Evolutionary conservation across 2,329 filamentous ascomycete species (phyloP), one percentile per base, ranked within the genome.

Genomic region (Delphinella strobiligena): DNA sequence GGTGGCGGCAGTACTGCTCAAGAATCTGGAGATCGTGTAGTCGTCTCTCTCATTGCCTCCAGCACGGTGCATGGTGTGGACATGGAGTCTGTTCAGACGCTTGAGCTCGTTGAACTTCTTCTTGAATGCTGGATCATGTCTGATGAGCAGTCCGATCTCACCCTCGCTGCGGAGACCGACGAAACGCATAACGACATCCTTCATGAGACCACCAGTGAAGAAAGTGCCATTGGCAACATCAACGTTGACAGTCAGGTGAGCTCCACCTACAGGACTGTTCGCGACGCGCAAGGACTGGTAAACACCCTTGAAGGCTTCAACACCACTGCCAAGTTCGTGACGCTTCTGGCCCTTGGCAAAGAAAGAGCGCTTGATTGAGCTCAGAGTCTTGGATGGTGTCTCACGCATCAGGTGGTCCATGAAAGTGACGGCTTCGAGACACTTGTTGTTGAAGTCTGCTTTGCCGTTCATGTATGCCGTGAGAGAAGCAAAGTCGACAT

Each of bases 141-240:
- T 19, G 16, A 32, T 34, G 12, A 37, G 31, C 10, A 18, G 32
- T 9, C 7, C 58, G 47, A 34, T 53, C 44, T 31, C 54, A 44
- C 38, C 63, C 57, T 30, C 51, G 1, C 24, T 10, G 16, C 31
- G 47, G 34, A 35, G 46, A 16, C 46, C 50, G 36, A 44, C 49
- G 31, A 58, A 47, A 42, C 60, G 54, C 1, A 58, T 44, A 32
- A 58, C 60, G 37, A 58, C 51, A 15, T 54, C 48, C 12, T 52
- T 49, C 11, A 68, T 44, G 31, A 61, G 56, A 19, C 59, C 55
- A 2, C 59, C 44, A 29, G 66, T 70, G 81, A 84, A 96, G 63
- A 98, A 98, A 10, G 82, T 83, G 0, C 85, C 83, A 54, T 96
- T 94, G 41, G 88, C 81, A 19, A 94, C 82, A 52, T 98, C 89